Evolutionary conservation across 805 yeast species (phyloP), one percentile per base, ranked within the genome.

Genomic region (Zygosaccharomyces lentus): DNA sequence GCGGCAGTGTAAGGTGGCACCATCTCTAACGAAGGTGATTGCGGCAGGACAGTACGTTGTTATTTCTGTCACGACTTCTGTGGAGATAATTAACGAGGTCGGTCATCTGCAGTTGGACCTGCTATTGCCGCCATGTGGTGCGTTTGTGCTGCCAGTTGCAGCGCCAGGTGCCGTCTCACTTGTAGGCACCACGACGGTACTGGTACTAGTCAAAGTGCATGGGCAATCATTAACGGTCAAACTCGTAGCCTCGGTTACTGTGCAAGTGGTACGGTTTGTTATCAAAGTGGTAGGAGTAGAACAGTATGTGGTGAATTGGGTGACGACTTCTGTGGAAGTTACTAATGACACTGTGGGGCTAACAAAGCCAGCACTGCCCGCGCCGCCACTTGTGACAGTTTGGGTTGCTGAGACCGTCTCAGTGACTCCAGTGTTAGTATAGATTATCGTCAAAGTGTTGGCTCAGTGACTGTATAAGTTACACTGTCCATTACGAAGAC

Each of bases 181-280:
- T 30, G 48, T 45, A 46, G 56, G 43, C 48, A 39, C 51, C 62
- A 80, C 61, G 12, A 32, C 37, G 31, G 46, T 31, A 25, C 9
- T 25, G 7, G 27, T 25, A 25, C 27, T 7, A 12, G 43, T 47
- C 34, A 47, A 24, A 64, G 91, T 84, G 76, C 95, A 86, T 65
- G 90, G 90, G n/a, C n/a, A n/a, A 76, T 86, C 83, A 61, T 95
- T 84, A 78, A 86, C 76, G 68, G 93, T 86, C 60, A 87, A 69
- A 57, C 93, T 85, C 67, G 91, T 84, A 50, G 91, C 81, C 59
- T 67, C 82, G 51, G 89, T 80, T 64, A 83, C 89, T 54, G 85
- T 79, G 79, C 79, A 76, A 64, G 91, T 84, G 66, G 66, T 65
- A 74, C 75, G 75, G 77, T 81, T 81, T 68, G 80, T 78, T 54